A percentile compares a stretch with the other conserved stretches of the same genome.
Conservation (phyloP, 257 asterid genomes). For the Oldenlandia corymbosa region DNA sequence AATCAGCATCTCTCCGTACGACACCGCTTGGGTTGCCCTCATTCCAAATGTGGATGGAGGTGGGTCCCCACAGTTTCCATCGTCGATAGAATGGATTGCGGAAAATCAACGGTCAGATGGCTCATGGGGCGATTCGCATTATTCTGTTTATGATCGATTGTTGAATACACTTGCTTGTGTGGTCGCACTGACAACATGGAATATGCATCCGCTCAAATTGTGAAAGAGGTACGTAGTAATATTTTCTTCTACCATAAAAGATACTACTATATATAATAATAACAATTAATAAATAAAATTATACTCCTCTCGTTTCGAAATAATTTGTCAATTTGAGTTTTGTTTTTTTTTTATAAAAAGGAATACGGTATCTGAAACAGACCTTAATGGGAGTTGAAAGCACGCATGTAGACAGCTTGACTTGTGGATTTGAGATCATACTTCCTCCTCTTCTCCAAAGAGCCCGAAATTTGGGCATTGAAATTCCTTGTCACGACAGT, state of each 20-base stretch:
- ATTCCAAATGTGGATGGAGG: conserved; percentile 15
- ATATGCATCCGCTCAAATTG: conserved; percentile 16
- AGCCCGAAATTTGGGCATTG: conserved; percentile 27
- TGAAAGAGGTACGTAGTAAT: conserved; percentile 29
- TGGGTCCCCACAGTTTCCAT: conserved; percentile 29
- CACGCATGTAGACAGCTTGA: conserved; percentile 27
- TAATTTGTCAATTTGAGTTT: too few relatives aligned
- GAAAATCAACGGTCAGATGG: conserved; percentile 38
- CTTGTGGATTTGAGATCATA: conserved; percentile 43
- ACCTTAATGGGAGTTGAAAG: conserved; percentile 22
- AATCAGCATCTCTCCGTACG: conserved; percentile 37
- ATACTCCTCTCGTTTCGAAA: too few relatives aligned
- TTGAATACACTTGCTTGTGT: conserved; percentile 41
- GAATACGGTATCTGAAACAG: conserved; percentile 29
- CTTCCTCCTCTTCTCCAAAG: conserved; percentile 34
- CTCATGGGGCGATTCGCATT: conserved; percentile 33
- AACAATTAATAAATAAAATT: too few relatives aligned
- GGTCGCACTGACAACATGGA: conserved; percentile 38
- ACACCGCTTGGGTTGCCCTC: conserved; percentile 42
- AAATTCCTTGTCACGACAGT: conserved; percentile 26
- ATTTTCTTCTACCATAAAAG: too few relatives aligned
- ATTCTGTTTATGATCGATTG: conserved; percentile 26
- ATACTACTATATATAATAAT: too few relatives aligned
- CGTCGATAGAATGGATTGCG: conserved; percentile 33
- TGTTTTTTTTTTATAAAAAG: conserved; percentile 13